Percentiles rank a stretch among this genome's conserved stretches.
phyloP scores from a whole-genome alignment of 1,284 basidiomycete species.

The Fistulinella cinereoalba region DNA sequence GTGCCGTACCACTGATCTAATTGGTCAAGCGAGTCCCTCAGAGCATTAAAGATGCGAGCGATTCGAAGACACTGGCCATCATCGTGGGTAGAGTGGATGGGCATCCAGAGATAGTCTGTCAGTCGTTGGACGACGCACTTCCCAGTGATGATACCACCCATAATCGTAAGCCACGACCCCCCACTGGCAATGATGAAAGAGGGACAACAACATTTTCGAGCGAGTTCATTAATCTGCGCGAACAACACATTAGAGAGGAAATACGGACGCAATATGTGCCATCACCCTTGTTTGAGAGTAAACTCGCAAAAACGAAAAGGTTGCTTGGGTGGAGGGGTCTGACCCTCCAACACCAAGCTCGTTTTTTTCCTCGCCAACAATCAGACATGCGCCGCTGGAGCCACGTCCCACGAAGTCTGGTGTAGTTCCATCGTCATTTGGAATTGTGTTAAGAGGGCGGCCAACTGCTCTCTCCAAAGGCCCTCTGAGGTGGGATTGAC shows the following conservation, averaged over 20 bases:
- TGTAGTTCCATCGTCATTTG: not conserved
- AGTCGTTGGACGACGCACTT: constrained; percentile 16
- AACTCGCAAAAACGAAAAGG: constrained; percentile 7
- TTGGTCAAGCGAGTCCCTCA: constrained; percentile 2
- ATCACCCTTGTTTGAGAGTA: constrained; percentile 2
- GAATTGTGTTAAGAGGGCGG: not conserved
- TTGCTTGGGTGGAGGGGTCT: constrained; percentile 16
- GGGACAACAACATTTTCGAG: constrained; percentile 7
- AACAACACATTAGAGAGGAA: not conserved
- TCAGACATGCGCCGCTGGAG: not conserved
- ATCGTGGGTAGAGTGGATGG: constrained; percentile 5
- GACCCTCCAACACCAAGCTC: constrained; percentile 5
- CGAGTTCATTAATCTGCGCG: not conserved
- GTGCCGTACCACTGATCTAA: constrained; percentile 16
- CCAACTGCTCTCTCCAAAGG: not conserved
- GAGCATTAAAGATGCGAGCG: constrained; percentile 10
- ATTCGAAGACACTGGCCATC: constrained; percentile 3
- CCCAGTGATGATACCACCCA: constrained; percentile 8
- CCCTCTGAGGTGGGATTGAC: not conserved
- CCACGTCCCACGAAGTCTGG: constrained; percentile 1
- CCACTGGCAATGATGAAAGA: constrained; percentile 7
- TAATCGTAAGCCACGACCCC: constrained; percentile 18
- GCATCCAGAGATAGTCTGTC: constrained; percentile 21
- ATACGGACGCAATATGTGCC: not conserved
- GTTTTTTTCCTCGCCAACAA: constrained; percentile 9